These are phyloP conservation scores for Teunomyces panamensis DNA, from an alignment of 805 yeast genomes.

Conservation along the genomic window DNA sequence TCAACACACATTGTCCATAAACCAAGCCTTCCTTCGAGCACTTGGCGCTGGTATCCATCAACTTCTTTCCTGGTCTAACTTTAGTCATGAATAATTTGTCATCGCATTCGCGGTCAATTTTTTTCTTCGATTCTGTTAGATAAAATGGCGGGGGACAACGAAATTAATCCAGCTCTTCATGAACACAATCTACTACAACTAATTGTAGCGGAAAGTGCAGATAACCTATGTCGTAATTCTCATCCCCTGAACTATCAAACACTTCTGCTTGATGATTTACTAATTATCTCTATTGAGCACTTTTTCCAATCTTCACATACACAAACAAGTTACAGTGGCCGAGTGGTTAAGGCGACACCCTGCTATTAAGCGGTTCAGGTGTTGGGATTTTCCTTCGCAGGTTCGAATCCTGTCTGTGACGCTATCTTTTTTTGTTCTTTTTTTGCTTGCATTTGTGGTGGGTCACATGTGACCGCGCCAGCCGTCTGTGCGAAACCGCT, in stretches of 20 bases:
- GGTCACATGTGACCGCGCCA: neutral
- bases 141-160: too few species aligned
- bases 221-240: too few species aligned
- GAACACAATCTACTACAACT: too few species aligned
- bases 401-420: slow-evolving; percentile 99
- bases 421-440: slow-evolving; percentile 33
- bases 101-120: neutral
- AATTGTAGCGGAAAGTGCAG: too few species aligned
- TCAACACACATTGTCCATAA: slow-evolving; percentile 56
- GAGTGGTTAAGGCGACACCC: slow-evolving; percentile 55
- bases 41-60: slow-evolving; percentile 36
- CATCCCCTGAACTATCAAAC: too few species aligned
- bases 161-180: too few species aligned
- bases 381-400: slow-evolving; percentile 70
- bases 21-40: slow-evolving; percentile 43
- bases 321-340: slow-evolving; percentile 41
- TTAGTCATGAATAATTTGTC: slow-evolving; percentile 14
- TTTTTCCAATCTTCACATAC: neutral
- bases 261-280: too few species aligned
- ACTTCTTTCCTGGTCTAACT: slow-evolving; percentile 42
- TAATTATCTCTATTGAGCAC: too few species aligned
- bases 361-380: slow-evolving; percentile 28
- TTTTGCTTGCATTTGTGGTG: neutral
- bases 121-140: neutral
- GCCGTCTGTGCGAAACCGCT: neutral